Conservation (phyloP, 2,329 filamentous ascomycete genomes). For the Ophiostoma australiae region DNA sequence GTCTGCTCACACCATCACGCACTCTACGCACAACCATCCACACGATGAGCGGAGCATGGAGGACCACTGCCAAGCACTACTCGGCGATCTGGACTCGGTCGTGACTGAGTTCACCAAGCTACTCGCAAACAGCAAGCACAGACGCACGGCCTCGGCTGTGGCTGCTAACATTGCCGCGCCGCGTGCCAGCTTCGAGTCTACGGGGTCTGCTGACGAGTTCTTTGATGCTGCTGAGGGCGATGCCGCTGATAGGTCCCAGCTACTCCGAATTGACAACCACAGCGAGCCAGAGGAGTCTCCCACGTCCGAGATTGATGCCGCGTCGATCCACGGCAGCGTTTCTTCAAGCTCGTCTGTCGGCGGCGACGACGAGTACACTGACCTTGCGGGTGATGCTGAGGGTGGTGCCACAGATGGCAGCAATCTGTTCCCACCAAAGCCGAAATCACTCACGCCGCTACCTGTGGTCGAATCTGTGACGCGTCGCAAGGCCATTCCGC, state of each 20-base stretch:
- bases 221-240: constrained; percentile 78
- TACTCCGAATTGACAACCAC: constrained; percentile 26
- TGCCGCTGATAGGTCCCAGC: constrained; percentile 33
- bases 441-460: constrained; percentile 71
- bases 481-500: constrained; percentile 65
- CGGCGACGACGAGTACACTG: constrained; percentile 49
- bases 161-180: constrained; percentile 32
- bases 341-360: constrained; percentile 58
- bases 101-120: constrained; percentile 76
- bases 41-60: constrained; percentile 64
- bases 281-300: constrained; percentile 29
- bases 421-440: constrained; percentile 65
- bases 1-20: background rate
- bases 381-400: constrained; percentile 26
- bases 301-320: constrained; percentile 53
- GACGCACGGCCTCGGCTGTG: constrained; percentile 55
- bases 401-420: constrained; percentile 37
- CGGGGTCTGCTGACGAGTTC: constrained; percentile 74
- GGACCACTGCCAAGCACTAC: constrained; percentile 76
- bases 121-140: constrained; percentile 71
- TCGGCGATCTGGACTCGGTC: constrained; percentile 78
- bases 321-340: constrained; percentile 57
- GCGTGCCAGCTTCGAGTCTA: constrained; percentile 70
- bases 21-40: constrained; percentile 25
- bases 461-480: constrained; percentile 62